Conservation (phyloP, 805 yeast species). For the Yarrowia sp. region DNA sequence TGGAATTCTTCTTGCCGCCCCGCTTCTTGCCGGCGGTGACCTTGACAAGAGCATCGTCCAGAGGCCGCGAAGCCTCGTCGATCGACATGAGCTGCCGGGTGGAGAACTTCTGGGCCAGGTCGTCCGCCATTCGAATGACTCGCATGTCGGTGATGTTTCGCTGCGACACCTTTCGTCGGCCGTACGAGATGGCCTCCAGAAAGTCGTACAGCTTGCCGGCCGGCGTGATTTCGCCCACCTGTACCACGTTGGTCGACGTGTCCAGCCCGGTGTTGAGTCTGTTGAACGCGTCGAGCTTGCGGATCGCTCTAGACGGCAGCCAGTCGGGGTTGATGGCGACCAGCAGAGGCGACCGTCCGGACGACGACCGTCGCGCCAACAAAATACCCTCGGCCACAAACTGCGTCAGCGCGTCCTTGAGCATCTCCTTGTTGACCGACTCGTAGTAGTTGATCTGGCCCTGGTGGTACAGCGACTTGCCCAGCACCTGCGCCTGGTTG, state of each 20-base stretch:
- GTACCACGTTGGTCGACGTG: conserved; percentile 14
- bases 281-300: conserved; percentile 13
- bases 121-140: conserved; percentile 20
- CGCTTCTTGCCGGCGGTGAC: conserved; percentile 4
- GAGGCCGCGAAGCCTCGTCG: conserved; percentile 20
- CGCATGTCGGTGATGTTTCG: conserved; percentile 23
- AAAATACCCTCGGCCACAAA: conserved; percentile 40
- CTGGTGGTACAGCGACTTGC: conserved; percentile 45
- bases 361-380: conserved; percentile 15
- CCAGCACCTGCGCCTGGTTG: conserved; percentile 41
- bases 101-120: conserved; percentile 11
- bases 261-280: conserved; percentile 7
- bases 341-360: conserved; percentile 18
- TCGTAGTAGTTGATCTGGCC: conserved; percentile 45
- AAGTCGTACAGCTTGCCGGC: conserved; percentile 38
- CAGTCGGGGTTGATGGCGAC: conserved; percentile 21
- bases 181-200: conserved; percentile 39
- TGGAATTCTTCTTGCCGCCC: conserved; percentile 7
- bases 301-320: conserved; percentile 11
- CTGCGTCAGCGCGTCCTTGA: conserved; percentile 40
- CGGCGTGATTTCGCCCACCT: conserved; percentile 31
- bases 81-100: conserved; percentile 20
- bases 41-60: conserved; percentile 21
- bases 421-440: conserved; percentile 44
- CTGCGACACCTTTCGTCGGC: conserved; percentile 37